Base-by-base conservation (phyloP, 495 filamentous ascomycete species). In the Usnea hakonensis region DNA sequence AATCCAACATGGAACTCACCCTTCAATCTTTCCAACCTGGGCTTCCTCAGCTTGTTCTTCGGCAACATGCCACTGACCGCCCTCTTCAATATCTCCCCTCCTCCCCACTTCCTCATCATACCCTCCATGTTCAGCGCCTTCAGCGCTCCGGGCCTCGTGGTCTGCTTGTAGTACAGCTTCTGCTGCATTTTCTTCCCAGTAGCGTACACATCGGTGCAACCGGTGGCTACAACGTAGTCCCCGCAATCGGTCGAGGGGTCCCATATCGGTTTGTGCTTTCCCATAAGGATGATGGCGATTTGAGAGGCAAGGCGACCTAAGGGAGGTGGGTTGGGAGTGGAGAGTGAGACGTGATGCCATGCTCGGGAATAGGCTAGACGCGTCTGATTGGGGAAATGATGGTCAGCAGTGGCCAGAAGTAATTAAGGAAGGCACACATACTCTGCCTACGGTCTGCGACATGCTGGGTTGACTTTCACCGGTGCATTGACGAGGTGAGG, bases 231-330 rank as follows among this genome's bases (percentile, higher is more conserved):
- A 7, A 98, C 93, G 74, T 98, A 98, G 84, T 98, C 94, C 62
- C 94, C 94, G 82, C 95, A 97, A 81, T 98, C 94, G 60, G 94
- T 96, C 63, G 87, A 84, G 23, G 90, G 95, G 74, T 97, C 90
- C 77, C 86, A 98, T 77, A 96, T 97, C 17, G 94, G 94, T 76
- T 99, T 99, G 82, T 97, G 87, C 81, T 99, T 99, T 75, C 94
- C 94, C 94, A 97, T 97, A 30, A 99, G 86, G 62, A 88, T 80
- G 64, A 88, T 81, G 67, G 94, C 93, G 74, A 99, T 97, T 60
- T 86, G 87, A 53, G 89, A 90, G 57, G 94, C 94, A 36, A 99
- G 81, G 19, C 94, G 91, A 60, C 94, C 94, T 33, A 97, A 87
- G 23, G 89, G 62, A 28, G 60, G 65, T 41, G 75, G 74, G 52